A percentile compares a stretch with the other conserved stretches of the same genome.
phyloP scores from a whole-genome alignment of 2,329 filamentous ascomycete genomes.

The Mycocentrospora acerina region DNA sequence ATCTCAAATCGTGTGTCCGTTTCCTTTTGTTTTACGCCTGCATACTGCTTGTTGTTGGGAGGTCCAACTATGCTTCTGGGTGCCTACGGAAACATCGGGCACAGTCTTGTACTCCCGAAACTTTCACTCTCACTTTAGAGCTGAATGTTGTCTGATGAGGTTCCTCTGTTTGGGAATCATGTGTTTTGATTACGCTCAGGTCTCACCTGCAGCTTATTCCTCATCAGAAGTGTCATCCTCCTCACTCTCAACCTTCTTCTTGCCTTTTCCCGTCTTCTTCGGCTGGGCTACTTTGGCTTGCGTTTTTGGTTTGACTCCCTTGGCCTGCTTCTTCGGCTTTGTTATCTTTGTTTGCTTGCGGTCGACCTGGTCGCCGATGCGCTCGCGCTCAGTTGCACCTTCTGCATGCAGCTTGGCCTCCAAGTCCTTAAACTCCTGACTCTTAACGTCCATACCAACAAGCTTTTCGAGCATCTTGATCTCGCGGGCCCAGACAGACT shows the following conservation, averaged over 20 bases:
- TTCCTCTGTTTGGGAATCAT: no score
- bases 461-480: conserved; percentile 92
- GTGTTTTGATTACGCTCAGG: no score
- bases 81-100: no score
- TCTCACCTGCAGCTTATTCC: conserved; percentile 6
- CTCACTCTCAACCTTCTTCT: conserved; percentile 22
- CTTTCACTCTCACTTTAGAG: no score
- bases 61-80: no score
- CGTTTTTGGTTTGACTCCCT: conserved; percentile 39
- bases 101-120: no score
- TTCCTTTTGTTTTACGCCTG: no score
- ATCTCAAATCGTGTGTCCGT: no score
- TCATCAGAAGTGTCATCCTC: conserved; percentile 22
- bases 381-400: conserved; percentile 71
- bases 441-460: conserved; percentile 77
- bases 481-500: conserved; percentile 83
- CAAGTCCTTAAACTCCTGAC: conserved; percentile 68
- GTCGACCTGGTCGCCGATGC: conserved; percentile 77
- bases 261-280: conserved; percentile 15
- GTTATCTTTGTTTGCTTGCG: conserved; percentile 50
- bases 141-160: no score
- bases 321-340: conserved; percentile 46
- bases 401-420: conserved; percentile 66
- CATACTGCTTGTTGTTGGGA: no score
- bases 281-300: conserved; percentile 2